phyloP scores from a whole-genome alignment of 2,329 filamentous ascomycete species.

The Phoma sp. region DNA sequence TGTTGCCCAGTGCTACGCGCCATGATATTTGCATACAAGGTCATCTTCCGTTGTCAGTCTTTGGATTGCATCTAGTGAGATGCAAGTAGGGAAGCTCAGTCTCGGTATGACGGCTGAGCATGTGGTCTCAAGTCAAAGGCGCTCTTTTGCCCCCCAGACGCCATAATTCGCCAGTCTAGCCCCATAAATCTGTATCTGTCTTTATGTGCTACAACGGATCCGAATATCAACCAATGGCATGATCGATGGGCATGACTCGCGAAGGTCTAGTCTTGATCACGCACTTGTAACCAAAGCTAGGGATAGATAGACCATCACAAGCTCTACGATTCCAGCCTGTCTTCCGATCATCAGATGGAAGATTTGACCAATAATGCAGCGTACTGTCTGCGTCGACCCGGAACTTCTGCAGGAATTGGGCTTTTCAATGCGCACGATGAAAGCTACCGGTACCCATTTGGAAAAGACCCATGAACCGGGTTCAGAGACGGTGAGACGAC shows the following conservation, averaged over 20 bases:
- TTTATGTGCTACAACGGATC: no score
- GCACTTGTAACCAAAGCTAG: conserved; percentile 20
- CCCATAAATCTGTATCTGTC: no score
- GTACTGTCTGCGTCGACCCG: not conserved
- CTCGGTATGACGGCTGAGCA: conserved; percentile 7
- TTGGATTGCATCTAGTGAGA: not conserved
- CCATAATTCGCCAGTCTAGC: conserved; percentile 9
- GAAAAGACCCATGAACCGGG: conserved; percentile 25
- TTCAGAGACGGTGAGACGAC: conserved; percentile 20
- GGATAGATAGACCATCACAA: conserved; percentile 19
- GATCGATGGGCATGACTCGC: not conserved
- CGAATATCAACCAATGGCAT: not conserved
- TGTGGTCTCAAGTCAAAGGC: conserved; percentile 7
- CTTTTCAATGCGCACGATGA: not conserved
- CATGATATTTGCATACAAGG: not conserved
- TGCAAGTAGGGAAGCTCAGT: not conserved
- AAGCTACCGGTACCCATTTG: conserved; percentile 1
- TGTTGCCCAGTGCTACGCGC: conserved; percentile 1
- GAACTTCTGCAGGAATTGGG: not conserved
- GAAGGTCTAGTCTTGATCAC: conserved; percentile 10
- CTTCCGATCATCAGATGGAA: not conserved
- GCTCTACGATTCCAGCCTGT: conserved; percentile 3
- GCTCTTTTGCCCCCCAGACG: not conserved
- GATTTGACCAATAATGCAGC: not conserved
- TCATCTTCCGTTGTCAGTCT: not conserved